A percentile compares a stretch with the other conserved stretches of the same genome.
Evolutionary conservation across 495 filamentous ascomycete species (phyloP).

Genomic region (Xylaria flabelliformis): DNA sequence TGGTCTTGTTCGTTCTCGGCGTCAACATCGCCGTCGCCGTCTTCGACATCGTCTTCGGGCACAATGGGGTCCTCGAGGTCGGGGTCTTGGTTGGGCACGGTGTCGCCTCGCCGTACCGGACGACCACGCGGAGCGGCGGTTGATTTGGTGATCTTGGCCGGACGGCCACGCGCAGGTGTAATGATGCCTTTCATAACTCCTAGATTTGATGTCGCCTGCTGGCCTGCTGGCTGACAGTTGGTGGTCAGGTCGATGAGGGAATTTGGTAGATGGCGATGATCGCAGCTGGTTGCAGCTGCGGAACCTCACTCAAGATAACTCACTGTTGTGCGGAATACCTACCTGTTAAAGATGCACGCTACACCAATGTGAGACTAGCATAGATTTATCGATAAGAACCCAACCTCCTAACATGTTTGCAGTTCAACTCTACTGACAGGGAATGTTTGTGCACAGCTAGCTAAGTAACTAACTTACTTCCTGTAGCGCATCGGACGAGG

Average conservation of each 20-base stretch:
- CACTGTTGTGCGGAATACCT: not conserved
- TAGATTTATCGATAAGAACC: not conserved
- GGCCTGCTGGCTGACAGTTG: constrained; percentile 47
- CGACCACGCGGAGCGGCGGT: constrained; percentile 31
- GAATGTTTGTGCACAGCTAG: no score
- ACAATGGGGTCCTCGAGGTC: constrained; percentile 33
- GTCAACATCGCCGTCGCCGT: constrained; percentile 28
- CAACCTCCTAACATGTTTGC: not conserved
- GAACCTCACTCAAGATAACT: constrained; percentile 12
- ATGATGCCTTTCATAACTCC: constrained; percentile 43
- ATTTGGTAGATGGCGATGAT: constrained; percentile 28
- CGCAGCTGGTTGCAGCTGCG: constrained; percentile 38
- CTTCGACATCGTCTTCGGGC: constrained; percentile 32
- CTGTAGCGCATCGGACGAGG: not conserved
- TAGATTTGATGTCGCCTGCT: constrained; percentile 27
- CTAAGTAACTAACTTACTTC: no score
- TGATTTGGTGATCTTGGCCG: constrained; percentile 52
- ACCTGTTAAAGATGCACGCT: not conserved
- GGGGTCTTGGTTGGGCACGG: constrained; percentile 30
- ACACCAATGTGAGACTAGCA: not conserved
- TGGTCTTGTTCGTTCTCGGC: constrained; percentile 30
- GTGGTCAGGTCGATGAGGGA: constrained; percentile 38
- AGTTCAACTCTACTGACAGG: not conserved
- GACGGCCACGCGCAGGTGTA: constrained; percentile 46
- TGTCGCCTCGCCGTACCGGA: constrained; percentile 37